A percentile compares a stretch with the other conserved stretches of the same genome.
Conservation (phyloP, 371 early-diverging fungal genomes). For the Globomyces sp. region DNA sequence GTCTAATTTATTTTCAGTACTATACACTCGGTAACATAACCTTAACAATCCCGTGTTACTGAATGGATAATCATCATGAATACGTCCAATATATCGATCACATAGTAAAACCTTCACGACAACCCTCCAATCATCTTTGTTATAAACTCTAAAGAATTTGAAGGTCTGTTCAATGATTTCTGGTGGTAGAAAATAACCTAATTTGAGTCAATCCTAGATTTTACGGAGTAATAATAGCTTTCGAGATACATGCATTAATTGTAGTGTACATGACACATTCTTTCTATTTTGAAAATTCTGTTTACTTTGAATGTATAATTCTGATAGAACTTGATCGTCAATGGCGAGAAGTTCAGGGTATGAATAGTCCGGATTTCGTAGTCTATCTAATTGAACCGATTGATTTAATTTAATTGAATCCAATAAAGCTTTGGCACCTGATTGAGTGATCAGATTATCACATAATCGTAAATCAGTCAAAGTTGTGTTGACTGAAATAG, state of each 20-base stretch:
- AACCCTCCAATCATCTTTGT: not conserved
- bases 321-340: not conserved
- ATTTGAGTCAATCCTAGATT: too few relatives aligned
- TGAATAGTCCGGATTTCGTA: conserved; percentile 1
- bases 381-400: not conserved
- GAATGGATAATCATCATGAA: conserved; percentile 4
- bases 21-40: conserved; percentile 4
- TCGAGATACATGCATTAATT: too few relatives aligned
- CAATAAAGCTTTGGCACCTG: not conserved
- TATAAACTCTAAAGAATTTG: not conserved
- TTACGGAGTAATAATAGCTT: too few relatives aligned
- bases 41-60: not conserved
- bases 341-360: not conserved
- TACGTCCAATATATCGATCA: not conserved
- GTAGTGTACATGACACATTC: not conserved
- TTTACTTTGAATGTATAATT: not conserved
- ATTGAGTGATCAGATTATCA: not conserved
- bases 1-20: too few relatives aligned
- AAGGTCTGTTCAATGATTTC: not conserved
- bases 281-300: not conserved
- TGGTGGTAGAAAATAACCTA: not conserved
- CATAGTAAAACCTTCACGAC: not conserved
- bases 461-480: not conserved
- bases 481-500: not conserved
- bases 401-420: not conserved